phyloP scores from a whole-genome alignment of 306 rosid species.

The Acacia crassicarpa region DNA sequence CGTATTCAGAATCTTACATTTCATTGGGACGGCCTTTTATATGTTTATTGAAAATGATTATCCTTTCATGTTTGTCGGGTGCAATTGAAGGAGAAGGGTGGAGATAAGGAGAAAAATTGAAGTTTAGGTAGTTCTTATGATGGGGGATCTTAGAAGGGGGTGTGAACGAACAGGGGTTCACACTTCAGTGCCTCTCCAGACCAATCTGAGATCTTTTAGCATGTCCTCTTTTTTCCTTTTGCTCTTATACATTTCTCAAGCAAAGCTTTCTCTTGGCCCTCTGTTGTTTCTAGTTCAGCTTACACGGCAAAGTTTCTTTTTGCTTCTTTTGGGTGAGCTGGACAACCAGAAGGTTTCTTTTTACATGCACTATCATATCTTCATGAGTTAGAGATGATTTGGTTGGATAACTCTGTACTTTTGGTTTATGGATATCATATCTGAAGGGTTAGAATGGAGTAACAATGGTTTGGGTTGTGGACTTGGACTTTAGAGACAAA shows the following conservation, averaged over 20 bases:
- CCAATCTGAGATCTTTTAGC: background rate
- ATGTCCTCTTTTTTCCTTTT: background rate
- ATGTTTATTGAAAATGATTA: background rate
- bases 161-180: background rate
- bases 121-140: background rate
- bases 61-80: background rate
- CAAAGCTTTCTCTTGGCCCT: background rate
- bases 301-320: background rate
- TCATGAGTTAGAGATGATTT: background rate
- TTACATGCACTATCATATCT: background rate
- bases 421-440: background rate
- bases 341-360: background rate
- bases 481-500: background rate
- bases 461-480: background rate
- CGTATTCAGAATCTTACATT: background rate
- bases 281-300: background rate
- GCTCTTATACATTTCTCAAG: background rate
- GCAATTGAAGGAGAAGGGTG: background rate
- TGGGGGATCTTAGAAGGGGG: background rate
- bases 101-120: background rate
- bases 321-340: background rate
- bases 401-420: background rate
- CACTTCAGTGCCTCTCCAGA: background rate
- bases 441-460: background rate
- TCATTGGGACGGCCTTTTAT: background rate